These are phyloP conservation scores for Suhomyces chickasaworum DNA, from an alignment of 1,139 yeast genomes.

Conservation along the genomic window DNA sequence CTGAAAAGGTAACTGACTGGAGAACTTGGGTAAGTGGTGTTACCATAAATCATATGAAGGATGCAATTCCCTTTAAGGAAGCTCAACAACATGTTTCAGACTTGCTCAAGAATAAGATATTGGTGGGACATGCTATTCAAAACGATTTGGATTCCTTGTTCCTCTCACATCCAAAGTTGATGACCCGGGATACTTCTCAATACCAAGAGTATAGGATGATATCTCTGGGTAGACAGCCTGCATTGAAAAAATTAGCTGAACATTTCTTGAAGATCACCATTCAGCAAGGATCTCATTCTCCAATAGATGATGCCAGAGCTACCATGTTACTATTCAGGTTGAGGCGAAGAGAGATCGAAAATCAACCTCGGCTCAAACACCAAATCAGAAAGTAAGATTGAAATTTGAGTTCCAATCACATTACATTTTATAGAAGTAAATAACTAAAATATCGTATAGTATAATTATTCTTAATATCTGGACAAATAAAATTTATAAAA, in stretches of 20 bases:
- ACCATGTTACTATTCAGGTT: constrained; percentile 76
- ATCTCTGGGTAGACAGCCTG: constrained; percentile 69
- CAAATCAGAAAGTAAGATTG: constrained; percentile 6
- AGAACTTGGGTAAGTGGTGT: constrained; percentile 95
- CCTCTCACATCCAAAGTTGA: constrained; percentile 64
- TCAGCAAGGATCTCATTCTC: constrained; percentile 78
- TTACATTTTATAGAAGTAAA: no score
- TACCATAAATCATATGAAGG: constrained; percentile 63
- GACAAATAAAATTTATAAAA: not conserved
- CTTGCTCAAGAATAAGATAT: constrained; percentile 50
- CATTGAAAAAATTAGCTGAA: constrained; percentile 64
- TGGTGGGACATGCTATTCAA: constrained; percentile 85
- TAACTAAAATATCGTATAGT: not conserved
- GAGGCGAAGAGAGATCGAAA: constrained; percentile 63
- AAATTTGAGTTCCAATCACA: no score
- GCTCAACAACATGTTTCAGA: constrained; percentile 63
- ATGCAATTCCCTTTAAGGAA: constrained; percentile 64
- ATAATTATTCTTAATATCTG: not conserved
- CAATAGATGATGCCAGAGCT: constrained; percentile 89
- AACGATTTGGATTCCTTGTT: constrained; percentile 74
- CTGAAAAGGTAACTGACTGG: constrained; percentile 81
- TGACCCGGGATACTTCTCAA: constrained; percentile 74
- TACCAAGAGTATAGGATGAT: constrained; percentile 59
- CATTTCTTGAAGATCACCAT: constrained; percentile 62
- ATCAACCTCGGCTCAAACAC: constrained; percentile 9